Conservation (phyloP, 2,329 filamentous ascomycete species). For the Clonostachys sp. region DNA sequence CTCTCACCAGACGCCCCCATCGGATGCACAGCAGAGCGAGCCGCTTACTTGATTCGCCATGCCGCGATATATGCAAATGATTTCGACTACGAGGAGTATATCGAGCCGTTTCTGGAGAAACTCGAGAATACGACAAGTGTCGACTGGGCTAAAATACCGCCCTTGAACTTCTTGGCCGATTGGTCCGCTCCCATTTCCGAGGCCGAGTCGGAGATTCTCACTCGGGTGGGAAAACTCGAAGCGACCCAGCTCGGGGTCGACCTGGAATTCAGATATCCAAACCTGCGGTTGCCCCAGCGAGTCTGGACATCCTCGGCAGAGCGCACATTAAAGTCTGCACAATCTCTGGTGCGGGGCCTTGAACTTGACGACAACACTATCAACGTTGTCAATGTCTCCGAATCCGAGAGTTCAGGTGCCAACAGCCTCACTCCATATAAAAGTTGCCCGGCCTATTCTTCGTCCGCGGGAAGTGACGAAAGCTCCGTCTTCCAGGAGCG, state of each 20-base stretch:
- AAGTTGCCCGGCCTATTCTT: conserved; percentile 58
- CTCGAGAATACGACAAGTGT: conserved; percentile 48
- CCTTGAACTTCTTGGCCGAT: conserved; percentile 48
- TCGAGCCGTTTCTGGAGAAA: conserved; percentile 53
- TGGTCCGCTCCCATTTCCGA: conserved; percentile 55
- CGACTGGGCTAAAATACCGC: conserved; percentile 51
- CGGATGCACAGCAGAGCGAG: conserved; percentile 43
- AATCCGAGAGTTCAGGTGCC: conserved; percentile 52
- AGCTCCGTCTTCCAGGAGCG: conserved; percentile 40
- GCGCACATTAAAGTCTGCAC: conserved; percentile 52
- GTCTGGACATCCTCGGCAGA: conserved; percentile 62
- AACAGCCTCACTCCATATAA: conserved; percentile 60
- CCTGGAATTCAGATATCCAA: conserved; percentile 53
- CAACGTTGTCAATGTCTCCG: conserved; percentile 48
- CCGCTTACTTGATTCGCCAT: conserved; percentile 54
- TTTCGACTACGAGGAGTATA: conserved; percentile 52
- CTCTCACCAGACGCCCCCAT: conserved; percentile 36
- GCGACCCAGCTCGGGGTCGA: conserved; percentile 54
- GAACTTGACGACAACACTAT: conserved; percentile 48
- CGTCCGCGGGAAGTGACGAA: conserved; percentile 51
- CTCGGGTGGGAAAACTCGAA: conserved; percentile 55
- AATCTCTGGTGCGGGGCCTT: conserved; percentile 52
- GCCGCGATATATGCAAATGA: conserved; percentile 58
- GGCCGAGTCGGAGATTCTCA: conserved; percentile 54
- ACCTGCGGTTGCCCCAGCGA: conserved; percentile 43